Percentiles rank a stretch among this genome's conserved stretches.
Evolutionary conservation across 1,139 yeast genomes (phyloP).

Genomic region (Yarrowia galli): DNA sequence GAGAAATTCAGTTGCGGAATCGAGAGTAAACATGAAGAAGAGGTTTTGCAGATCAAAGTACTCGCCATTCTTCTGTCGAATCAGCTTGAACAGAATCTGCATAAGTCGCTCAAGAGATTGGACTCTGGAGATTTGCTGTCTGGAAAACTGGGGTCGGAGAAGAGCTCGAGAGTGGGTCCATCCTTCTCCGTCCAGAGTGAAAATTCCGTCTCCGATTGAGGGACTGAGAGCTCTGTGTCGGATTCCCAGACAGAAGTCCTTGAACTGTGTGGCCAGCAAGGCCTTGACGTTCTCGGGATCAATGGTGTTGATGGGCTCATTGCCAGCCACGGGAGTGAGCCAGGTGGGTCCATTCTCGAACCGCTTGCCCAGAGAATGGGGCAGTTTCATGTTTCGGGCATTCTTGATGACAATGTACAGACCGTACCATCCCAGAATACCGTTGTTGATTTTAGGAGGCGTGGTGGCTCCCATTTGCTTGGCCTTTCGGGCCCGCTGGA

Average conservation of each 20-base stretch:
- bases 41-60: constrained; percentile 58
- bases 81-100: constrained; percentile 44
- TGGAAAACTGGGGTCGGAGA: constrained; percentile 63
- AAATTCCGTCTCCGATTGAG: constrained; percentile 62
- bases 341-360: constrained; percentile 12
- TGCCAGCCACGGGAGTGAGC: constrained; percentile 21
- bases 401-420: constrained; percentile 17
- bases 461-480: constrained; percentile 11
- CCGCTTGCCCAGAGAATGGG: constrained; percentile 26
- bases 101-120: constrained; percentile 18
- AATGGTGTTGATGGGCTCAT: constrained; percentile 46
- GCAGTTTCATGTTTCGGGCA: constrained; percentile 9
- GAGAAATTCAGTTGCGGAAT: constrained; percentile 66
- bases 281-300: constrained; percentile 58
- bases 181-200: constrained; percentile 61
- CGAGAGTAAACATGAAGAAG: constrained; percentile 62
- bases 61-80: constrained; percentile 52
- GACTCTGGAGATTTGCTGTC: constrained; percentile 62
- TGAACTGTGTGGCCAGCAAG: constrained; percentile 54
- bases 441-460: constrained; percentile 19
- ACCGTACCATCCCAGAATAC: constrained; percentile 32
- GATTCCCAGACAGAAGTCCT: constrained; percentile 60
- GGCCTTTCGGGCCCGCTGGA: constrained; percentile 30
- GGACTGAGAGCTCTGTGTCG: constrained; percentile 54
- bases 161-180: constrained; percentile 65